Base-by-base conservation (phyloP, 345 rosid genomes). In the Dimocarpus longan region DNA sequence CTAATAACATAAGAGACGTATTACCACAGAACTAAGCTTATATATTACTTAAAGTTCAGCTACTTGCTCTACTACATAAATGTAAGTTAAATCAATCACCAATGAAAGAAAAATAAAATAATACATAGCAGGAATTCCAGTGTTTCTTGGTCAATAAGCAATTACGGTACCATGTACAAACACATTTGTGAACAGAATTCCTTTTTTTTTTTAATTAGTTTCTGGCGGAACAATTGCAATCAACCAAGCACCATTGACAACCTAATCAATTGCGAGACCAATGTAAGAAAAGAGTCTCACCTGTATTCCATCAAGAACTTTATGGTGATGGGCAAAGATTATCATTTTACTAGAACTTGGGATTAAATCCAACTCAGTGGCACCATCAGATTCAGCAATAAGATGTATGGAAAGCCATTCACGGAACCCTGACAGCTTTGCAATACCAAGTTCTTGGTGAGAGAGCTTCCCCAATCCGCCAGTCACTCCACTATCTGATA, bases 241-340 rank as follows among this genome's bases (percentile, higher is more conserved):
- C 18, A n/a, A 6, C 37, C 13, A 11, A 63, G 37, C 68, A 63
- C 46, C 21, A 48, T 28, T 18, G 40, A 65, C 12, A 28, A 44
- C 28, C 11, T 46, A 28, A 65, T 66, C 70, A 66, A 63, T 65
- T 13, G 12, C 26, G 57, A 44, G 54, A 60, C 11, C 65, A 60
- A n/a, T 21, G 5, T 37, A 60, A 76, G 43, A 77, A 19, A 76
- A 54, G 67, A 68, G 57, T 79, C 87, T 82, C 65, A 95, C 99
- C 93, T 95, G 97, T 77, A 95, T 85, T 73, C 96, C 89, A 85
- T 95, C 90, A 68, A 95, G 94, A 88, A 95, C 99, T 89, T 89
- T 93, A 80, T 87, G 98, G 81, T 95, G 99, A 87, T 95, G 98
- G 65, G 92, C 99, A 87, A 95, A 95, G 83, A 95, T 86, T 72